A percentile compares a stretch with the other conserved stretches of the same genome.
phyloP scores from a whole-genome alignment of 306 rosid genomes.

The Senna siamea region DNA sequence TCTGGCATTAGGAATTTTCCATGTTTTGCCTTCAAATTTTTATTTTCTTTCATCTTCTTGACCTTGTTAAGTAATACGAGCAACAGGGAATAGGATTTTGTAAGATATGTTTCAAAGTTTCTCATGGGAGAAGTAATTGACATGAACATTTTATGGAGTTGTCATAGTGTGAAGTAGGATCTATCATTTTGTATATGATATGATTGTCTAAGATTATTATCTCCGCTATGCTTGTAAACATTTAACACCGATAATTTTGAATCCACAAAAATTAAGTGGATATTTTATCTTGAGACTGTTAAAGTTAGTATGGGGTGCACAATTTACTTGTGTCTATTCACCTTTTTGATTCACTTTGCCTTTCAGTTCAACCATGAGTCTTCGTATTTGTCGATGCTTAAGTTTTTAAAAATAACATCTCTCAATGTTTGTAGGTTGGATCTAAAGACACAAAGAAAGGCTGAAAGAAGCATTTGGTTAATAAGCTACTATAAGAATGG shows the following conservation, averaged over 20 bases:
- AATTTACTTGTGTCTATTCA: background rate
- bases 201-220: slow-evolving; percentile 1
- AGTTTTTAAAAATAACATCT: slow-evolving; percentile 31
- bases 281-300: background rate
- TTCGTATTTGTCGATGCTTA: slow-evolving; percentile 6
- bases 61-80: too few relatives aligned
- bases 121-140: too few relatives aligned
- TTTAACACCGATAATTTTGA: background rate
- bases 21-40: too few relatives aligned
- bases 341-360: background rate
- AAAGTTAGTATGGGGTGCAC: background rate
- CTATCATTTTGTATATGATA: background rate
- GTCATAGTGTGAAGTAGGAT: slow-evolving; percentile 9
- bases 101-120: too few relatives aligned
- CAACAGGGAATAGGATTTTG: too few relatives aligned
- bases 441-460: slow-evolving; percentile 53
- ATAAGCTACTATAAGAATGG: slow-evolving; percentile 58
- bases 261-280: background rate
- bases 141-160: too few relatives aligned
- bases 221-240: background rate
- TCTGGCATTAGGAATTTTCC: too few relatives aligned
- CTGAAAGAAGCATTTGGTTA: slow-evolving; percentile 58
- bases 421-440: slow-evolving; percentile 51
- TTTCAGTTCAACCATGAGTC: background rate
- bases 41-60: too few relatives aligned